Conservation (phyloP, 1,284 basidiomycete genomes). For the Trichosporon coremiiforme region DNA sequence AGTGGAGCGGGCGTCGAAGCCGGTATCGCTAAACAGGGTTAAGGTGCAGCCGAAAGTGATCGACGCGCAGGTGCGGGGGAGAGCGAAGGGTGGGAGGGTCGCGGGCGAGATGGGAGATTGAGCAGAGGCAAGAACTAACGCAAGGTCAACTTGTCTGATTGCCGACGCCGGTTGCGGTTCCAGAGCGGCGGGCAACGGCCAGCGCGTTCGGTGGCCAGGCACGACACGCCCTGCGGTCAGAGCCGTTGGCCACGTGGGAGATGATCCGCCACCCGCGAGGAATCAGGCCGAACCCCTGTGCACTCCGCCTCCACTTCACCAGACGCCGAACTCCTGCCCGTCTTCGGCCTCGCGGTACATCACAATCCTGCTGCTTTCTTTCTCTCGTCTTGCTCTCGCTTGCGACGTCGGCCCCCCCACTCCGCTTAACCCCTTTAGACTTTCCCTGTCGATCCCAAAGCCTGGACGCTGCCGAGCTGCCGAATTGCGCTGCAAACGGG, state of each 20-base stretch:
- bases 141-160: constrained; percentile 7
- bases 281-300: neutral
- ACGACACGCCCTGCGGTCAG: neutral
- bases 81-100: neutral
- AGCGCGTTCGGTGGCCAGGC: constrained; percentile 4
- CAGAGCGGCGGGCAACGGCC: neutral
- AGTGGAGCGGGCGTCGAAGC: constrained; percentile 1
- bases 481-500: neutral
- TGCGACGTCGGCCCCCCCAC: neutral
- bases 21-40: neutral
- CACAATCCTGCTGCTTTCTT: neutral
- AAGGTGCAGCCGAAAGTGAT: neutral
- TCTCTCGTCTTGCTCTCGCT: neutral
- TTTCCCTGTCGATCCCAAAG: neutral
- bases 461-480: neutral
- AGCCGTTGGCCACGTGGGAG: neutral
- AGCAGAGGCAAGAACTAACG: neutral
- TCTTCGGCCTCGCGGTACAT: neutral
- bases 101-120: constrained; percentile 13
- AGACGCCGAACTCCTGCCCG: neutral
- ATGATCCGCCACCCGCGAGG: neutral
- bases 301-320: neutral
- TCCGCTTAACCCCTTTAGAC: neutral
- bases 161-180: neutral
- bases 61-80: neutral